Evolutionary conservation across 805 yeast species (phyloP), one percentile per base, ranked within the genome.

Genomic region (Cyberlindnera nakhonratchasimensis): DNA sequence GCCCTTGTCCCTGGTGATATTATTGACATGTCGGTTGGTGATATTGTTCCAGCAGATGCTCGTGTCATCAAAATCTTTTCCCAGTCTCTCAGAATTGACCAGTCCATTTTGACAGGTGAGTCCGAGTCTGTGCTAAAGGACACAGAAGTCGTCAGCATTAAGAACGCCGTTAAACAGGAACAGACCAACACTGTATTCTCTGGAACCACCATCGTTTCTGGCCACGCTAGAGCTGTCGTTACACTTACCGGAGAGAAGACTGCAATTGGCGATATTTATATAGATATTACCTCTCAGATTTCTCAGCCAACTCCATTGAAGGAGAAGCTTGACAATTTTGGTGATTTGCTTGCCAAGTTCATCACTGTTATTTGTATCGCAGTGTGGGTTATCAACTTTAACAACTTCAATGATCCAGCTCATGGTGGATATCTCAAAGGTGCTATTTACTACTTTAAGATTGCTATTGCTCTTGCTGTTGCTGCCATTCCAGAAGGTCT

Each of bases 401-500:
- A 57, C 43, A 65, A 67, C 47, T 67, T 67, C 52, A 57, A 46
- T 32, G 71, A 67, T 52, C 77, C 66, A 49, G 67, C 55, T 45
- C 77, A 61, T 56, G 73, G 49, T 54, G 75, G 77, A 46, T 66
- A 56, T 37, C 26, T 66, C 29, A 64, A 65, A 37, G 70, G 67
- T 41, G 79, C 78, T 5, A 75, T 75, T 26, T 65, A 72, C 40
- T 67, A 73, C 43, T 74, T 74, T 48, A 70, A 73, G 60, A 69
- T 74, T 29, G 71, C 72, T 3, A 74, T 75, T 17, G 74, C 73
- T 16, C 33, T 65, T 62, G 75, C 75, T 2, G 77, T 74, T 36
- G 75, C 80, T 20, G 75, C 75, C 28, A 72, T 75, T 37, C 79
- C 79, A 6, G 78, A 74, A 53, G 78, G 79, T 22, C 59, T 71